Base-by-base conservation (phyloP, 1,139 yeast species). In the Debaryomycetaceae sp. region DNA sequence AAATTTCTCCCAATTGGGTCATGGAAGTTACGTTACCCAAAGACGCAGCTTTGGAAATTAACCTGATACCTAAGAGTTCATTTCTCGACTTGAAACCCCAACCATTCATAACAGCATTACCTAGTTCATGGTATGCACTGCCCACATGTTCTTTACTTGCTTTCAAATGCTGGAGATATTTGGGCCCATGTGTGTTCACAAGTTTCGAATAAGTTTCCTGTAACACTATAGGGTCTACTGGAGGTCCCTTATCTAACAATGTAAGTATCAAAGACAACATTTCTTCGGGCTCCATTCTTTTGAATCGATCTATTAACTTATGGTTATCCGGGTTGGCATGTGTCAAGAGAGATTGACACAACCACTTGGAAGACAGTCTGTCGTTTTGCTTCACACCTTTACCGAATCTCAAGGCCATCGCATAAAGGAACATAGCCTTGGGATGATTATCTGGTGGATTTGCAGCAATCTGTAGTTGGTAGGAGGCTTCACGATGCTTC, bases 1-100 rank as follows among this genome's bases (percentile, higher is more conserved):
- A 85, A 13, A 85, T 61, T 36, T 78, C 81, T 1, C 94, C 95
- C 32, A 88, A 78, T 46, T 80, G 80, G 16, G 80, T 67, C 81
- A 85, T 78, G 0, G 91, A 83, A 46, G 81, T 84, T 1, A 77
- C 70, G 51, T 81, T 80, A 2, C 94, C 95, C 60, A 83, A 63
- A 13, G 81, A 68, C 1, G 83, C 92, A 3, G 91, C 82, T 53
- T 80, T 72, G 46, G 83, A 83, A 37, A 84, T 65, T 46, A 79
- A 76, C 44, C 69, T 69, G 31, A 86, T 64, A 0, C 88, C 94
- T 49, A 70, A 65, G 9, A 56, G 49, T 51, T 83, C 88, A 50
- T 83, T 81, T 44, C 70, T 67, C 7, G 62, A 65, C 11, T 62
- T 62, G n/a, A 63, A 36, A 0, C 89, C 89, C 76, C 78, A 73